phyloP scores from a whole-genome alignment of 2,329 filamentous ascomycete species.

The Sordariomycetes sp. region DNA sequence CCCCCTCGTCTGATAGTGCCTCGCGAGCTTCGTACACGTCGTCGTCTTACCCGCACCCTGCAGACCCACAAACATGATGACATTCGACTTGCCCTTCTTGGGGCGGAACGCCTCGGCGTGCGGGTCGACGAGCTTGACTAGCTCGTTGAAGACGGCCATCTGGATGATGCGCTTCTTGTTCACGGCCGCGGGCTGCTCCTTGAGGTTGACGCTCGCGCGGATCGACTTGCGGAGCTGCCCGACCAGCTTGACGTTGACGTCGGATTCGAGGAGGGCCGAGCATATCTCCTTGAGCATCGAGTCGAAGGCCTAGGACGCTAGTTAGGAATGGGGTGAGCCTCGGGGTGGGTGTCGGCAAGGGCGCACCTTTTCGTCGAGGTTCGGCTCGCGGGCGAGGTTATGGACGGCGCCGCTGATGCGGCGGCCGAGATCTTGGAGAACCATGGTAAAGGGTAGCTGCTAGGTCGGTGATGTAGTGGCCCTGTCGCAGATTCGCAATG shows the following conservation, averaged over 20 bases:
- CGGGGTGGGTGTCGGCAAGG: neutral
- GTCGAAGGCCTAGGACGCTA: conserved; percentile 64
- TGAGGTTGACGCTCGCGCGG: conserved; percentile 82
- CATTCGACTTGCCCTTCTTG: conserved; percentile 89
- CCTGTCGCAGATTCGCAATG: neutral
- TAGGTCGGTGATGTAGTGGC: neutral
- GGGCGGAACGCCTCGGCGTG: conserved; percentile 93
- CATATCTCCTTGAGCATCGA: conserved; percentile 98
- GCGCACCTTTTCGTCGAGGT: conserved; percentile 85
- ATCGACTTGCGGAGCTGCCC: conserved; percentile 87
- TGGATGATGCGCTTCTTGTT: conserved; percentile 99
- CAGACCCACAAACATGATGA: conserved; percentile 98
- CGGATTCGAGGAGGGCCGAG: conserved; percentile 85
- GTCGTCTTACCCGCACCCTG: conserved; percentile 98
- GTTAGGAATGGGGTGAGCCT: conserved; percentile 6
- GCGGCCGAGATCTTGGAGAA: conserved; percentile 96
- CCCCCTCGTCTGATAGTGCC: conserved; percentile 86
- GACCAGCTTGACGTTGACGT: conserved; percentile 93
- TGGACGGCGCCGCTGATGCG: conserved; percentile 95
- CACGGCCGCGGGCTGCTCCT: conserved; percentile 76
- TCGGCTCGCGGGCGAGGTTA: conserved; percentile 81
- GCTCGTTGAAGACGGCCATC: conserved; percentile 93
- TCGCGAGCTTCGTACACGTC: conserved; percentile 90
- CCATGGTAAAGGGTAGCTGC: conserved; percentile 46
- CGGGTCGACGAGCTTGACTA: conserved; percentile 89